Evolutionary conservation across 2,329 filamentous ascomycete species (phyloP).

Genomic region (Chaetomium olivaceum): DNA sequence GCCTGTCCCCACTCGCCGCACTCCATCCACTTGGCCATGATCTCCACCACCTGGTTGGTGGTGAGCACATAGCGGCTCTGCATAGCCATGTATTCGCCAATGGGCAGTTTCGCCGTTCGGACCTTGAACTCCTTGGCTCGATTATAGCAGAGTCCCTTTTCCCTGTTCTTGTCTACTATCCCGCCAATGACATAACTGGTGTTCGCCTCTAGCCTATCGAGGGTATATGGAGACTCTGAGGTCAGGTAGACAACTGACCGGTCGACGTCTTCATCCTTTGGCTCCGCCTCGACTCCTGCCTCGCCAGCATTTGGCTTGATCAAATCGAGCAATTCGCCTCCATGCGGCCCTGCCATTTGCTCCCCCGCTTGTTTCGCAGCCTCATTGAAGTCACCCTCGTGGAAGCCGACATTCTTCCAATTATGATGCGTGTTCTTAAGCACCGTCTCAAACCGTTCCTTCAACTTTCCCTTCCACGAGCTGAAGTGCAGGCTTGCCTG

Average conservation of each 20-base stretch:
- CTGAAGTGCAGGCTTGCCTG: slow-evolving; percentile 73
- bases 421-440: slow-evolving; percentile 69
- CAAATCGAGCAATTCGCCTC: slow-evolving; percentile 60
- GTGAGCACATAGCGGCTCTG: slow-evolving; percentile 80
- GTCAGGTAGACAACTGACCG: slow-evolving; percentile 77
- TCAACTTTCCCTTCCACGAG: slow-evolving; percentile 74
- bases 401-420: slow-evolving; percentile 78
- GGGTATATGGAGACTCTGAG: slow-evolving; percentile 83
- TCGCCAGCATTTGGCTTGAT: slow-evolving; percentile 44
- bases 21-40: slow-evolving; percentile 93
- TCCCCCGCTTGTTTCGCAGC: slow-evolving; percentile 66
- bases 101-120: slow-evolving; percentile 86
- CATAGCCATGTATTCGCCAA: slow-evolving; percentile 95
- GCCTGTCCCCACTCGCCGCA: slow-evolving; percentile 87
- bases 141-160: slow-evolving; percentile 92
- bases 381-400: slow-evolving; percentile 71
- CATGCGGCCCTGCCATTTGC: slow-evolving; percentile 61
- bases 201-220: slow-evolving; percentile 81
- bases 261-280: slow-evolving; percentile 39
- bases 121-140: slow-evolving; percentile 73
- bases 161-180: slow-evolving; percentile 91
- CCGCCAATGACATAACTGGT: slow-evolving; percentile 93
- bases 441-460: slow-evolving; percentile 75
- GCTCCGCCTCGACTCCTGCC: slow-evolving; percentile 20
- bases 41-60: slow-evolving; percentile 95